Conservation (phyloP, 805 yeast genomes). For the Maudiozyma saulgeensis region DNA sequence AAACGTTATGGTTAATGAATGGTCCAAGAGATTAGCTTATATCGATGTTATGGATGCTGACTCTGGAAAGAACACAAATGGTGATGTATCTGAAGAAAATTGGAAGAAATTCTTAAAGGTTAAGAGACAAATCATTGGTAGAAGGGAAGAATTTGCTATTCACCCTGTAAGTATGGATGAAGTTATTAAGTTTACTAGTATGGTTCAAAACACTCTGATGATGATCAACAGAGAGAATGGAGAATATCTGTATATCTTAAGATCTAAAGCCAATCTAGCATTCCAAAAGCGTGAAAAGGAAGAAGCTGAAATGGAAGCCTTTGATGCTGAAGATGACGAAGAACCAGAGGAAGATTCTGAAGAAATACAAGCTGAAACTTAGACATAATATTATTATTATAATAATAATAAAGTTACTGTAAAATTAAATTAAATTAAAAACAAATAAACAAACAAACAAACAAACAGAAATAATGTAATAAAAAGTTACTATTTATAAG, state of each 20-base stretch:
- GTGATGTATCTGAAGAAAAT: constrained; percentile 35
- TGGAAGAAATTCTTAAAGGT: constrained; percentile 55
- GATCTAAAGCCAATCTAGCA: constrained; percentile 49
- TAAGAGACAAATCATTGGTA: constrained; percentile 44
- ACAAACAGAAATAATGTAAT: background rate
- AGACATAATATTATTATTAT: background rate
- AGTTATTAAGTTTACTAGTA: constrained; percentile 25
- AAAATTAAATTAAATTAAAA: background rate
- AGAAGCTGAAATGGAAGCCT: constrained; percentile 25
- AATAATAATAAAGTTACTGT: too few relatives aligned
- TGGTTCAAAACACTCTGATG: constrained; percentile 34
- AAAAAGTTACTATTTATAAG: background rate
- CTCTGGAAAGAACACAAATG: constrained; percentile 20
- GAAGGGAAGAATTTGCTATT: constrained; percentile 43
- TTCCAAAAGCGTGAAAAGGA: constrained; percentile 45
- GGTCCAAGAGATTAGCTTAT: constrained; percentile 48
- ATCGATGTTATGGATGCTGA: constrained; percentile 24
- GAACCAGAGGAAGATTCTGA: background rate
- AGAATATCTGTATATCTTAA: constrained; percentile 45
- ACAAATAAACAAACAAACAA: background rate
- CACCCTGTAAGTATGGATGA: constrained; percentile 6
- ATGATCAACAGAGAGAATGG: constrained; percentile 50
- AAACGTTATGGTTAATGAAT: constrained; percentile 55
- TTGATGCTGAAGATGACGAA: background rate
- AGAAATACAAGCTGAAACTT: constrained; percentile 5